Percentiles rank a stretch among this genome's conserved stretches.
Conservation (phyloP, 371 early-diverging fungal species). For the Blastocladiella emersonii region DNA sequence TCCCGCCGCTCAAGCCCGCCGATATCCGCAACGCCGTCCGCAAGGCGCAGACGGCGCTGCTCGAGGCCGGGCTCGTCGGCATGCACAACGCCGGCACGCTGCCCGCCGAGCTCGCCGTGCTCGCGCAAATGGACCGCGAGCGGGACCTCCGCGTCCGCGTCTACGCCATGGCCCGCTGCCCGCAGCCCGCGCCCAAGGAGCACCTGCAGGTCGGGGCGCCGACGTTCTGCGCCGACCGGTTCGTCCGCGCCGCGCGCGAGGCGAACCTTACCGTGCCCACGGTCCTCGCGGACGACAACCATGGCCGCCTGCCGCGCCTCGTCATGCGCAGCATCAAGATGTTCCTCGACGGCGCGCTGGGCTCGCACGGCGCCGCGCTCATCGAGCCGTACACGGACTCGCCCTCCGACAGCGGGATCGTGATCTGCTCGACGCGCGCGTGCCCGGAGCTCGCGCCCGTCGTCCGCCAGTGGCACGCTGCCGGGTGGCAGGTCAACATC, state of each 20-base stretch:
- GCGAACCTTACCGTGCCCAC: too few species aligned
- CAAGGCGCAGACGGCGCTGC: not conserved
- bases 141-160: not conserved
- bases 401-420: conserved; percentile 15
- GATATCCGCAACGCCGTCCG: not conserved
- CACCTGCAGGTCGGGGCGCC: not conserved
- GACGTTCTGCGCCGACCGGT: not conserved
- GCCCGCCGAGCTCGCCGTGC: not conserved
- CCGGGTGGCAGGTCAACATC: conserved; percentile 26
- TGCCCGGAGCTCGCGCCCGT: conserved; percentile 7
- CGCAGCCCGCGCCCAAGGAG: not conserved
- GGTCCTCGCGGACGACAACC: not conserved
- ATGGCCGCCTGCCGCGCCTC: not conserved
- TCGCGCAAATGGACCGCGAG: not conserved
- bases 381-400: conserved; percentile 22
- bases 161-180: conserved; percentile 1
- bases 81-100: not conserved
- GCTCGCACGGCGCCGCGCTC: conserved; percentile 33
- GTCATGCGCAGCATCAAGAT: conserved; percentile 19
- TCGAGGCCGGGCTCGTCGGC: not conserved
- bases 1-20: not conserved
- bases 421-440: conserved; percentile 12
- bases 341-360: conserved; percentile 33
- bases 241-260: not conserved
- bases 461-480: conserved; percentile 12